phyloP scores from a whole-genome alignment of 2,329 filamentous ascomycete species.

The Verticillium nubilum region DNA sequence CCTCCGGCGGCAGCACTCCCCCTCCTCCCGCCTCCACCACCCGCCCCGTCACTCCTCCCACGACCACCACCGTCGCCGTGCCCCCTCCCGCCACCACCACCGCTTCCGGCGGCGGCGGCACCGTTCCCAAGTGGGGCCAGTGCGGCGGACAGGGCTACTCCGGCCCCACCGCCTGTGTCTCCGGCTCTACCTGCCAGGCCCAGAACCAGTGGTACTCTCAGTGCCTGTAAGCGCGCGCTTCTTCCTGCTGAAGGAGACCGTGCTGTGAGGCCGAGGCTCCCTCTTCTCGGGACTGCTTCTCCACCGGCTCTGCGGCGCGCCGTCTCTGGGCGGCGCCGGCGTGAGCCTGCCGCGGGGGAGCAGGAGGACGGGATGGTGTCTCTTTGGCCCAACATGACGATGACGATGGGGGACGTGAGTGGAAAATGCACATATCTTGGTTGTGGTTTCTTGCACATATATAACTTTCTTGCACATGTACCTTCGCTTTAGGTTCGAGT shows the following conservation, averaged over 20 bases:
- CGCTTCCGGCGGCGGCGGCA: constrained; percentile 8
- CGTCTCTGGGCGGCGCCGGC: not conserved
- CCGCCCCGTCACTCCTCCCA: not conserved
- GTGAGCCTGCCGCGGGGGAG: not conserved
- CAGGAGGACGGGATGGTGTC: too few species aligned
- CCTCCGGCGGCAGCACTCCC: not conserved
- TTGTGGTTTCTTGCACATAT: not conserved
- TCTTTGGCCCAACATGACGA: not conserved
- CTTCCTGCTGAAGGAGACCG: not conserved
- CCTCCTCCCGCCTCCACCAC: constrained; percentile 5
- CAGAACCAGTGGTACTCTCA: constrained; percentile 35
- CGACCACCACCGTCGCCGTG: constrained; percentile 1
- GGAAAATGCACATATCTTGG: not conserved
- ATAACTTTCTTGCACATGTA: not conserved
- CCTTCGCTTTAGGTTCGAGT: not conserved
- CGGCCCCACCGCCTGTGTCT: constrained; percentile 28
- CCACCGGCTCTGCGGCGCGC: not conserved
- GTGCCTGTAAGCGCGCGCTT: constrained; percentile 24
- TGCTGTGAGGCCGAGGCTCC: too few species aligned
- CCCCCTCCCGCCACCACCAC: constrained; percentile 4
- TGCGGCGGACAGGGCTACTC: constrained; percentile 29
- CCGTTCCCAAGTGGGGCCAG: constrained; percentile 25
- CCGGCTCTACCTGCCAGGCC: constrained; percentile 27
- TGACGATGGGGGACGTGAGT: not conserved
- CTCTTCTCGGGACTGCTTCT: not conserved